Percentiles rank a stretch among this genome's conserved stretches.
These are phyloP conservation scores for Rhizopus arrhizus DNA, from an alignment of 371 early-diverging fungal genomes.

Conservation along the genomic window DNA sequence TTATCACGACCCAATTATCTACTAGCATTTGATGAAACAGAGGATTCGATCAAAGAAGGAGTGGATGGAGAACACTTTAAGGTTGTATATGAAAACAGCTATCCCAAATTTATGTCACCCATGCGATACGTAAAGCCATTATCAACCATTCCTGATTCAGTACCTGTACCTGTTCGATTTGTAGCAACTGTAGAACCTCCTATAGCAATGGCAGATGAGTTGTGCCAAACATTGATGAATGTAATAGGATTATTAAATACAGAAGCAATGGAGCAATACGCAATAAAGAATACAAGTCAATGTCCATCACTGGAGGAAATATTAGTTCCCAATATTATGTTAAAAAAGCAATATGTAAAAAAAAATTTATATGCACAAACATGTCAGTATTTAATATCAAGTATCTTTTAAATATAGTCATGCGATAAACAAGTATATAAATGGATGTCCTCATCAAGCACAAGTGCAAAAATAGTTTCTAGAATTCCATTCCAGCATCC, in stretches of 20 bases:
- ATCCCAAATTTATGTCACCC: conserved; percentile 34
- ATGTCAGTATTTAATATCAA: too few species aligned
- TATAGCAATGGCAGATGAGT: conserved; percentile 35
- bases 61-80: conserved; percentile 33
- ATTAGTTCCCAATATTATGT: conserved; percentile 19
- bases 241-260: conserved; percentile 28
- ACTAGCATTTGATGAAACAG: conserved; percentile 36
- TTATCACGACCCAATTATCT: conserved; percentile 29
- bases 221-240: conserved; percentile 37
- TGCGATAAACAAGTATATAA: conserved; percentile 40
- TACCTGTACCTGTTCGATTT: conserved; percentile 41
- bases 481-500: conserved; percentile 62
- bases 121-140: conserved; percentile 37
- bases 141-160: conserved; percentile 25
- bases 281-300: background rate
- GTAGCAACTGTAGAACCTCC: conserved; percentile 47
- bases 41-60: conserved; percentile 34
- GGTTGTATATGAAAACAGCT: conserved; percentile 30
- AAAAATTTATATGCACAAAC: too few species aligned
- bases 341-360: background rate
- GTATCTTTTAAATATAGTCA: conserved; percentile 4
- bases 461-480: conserved; percentile 43
- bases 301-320: conserved; percentile 36
- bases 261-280: background rate
- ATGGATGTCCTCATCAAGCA: conserved; percentile 27